A percentile compares a stretch with the other conserved stretches of the same genome.
Conservation (phyloP, 2,329 filamentous ascomycete species). For the Paracamarosporium sp. region DNA sequence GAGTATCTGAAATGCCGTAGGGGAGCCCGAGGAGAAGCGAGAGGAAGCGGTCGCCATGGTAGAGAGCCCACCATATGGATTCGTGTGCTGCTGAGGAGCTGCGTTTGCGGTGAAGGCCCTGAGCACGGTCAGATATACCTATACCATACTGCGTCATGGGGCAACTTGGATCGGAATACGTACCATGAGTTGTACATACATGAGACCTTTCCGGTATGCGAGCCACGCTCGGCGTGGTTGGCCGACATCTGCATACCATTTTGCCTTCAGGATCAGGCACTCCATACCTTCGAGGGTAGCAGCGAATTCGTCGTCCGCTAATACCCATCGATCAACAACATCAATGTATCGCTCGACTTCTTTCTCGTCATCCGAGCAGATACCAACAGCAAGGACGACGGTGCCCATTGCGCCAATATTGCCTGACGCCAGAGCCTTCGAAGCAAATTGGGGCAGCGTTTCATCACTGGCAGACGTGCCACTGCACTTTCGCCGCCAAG, state of each 20-base stretch:
- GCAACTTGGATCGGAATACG: conserved; percentile 13
- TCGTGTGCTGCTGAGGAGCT: conserved; percentile 41
- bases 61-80: conserved; percentile 50
- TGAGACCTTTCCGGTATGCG: conserved; percentile 57
- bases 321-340: conserved; percentile 56
- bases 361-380: conserved; percentile 47
- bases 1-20: conserved; percentile 49
- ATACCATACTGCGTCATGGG: neutral
- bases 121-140: conserved; percentile 16
- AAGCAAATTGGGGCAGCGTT: conserved; percentile 51
- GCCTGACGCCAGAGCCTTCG: conserved; percentile 52
- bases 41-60: conserved; percentile 57
- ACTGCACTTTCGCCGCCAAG: conserved; percentile 51
- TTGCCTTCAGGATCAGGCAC: conserved; percentile 58
- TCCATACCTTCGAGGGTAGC: conserved; percentile 62
- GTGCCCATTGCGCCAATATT: conserved; percentile 47
- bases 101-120: conserved; percentile 49
- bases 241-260: conserved; percentile 62
- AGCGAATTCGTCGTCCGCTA: conserved; percentile 58
- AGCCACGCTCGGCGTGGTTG: conserved; percentile 64
- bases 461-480: conserved; percentile 48
- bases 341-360: conserved; percentile 56
- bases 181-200: conserved; percentile 61
- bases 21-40: conserved; percentile 63
- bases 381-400: conserved; percentile 47